Evolutionary conservation across 805 yeast genomes (phyloP).

Genomic region (Candida vaughaniae): DNA sequence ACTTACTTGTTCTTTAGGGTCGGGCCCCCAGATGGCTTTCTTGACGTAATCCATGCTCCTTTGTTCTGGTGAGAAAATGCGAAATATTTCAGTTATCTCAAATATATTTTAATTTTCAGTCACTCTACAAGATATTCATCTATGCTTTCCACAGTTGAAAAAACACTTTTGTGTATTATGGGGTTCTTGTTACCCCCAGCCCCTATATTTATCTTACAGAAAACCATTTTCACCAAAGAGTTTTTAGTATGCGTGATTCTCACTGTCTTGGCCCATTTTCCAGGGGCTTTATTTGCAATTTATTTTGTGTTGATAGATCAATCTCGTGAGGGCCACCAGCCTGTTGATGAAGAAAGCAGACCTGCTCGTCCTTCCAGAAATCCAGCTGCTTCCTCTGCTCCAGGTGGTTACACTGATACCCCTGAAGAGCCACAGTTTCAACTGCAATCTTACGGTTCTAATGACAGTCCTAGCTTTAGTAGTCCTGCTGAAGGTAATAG

Average conservation of each 20-base stretch:
- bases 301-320: conserved; percentile 25
- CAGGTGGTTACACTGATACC: neutral
- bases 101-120: no score
- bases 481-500: conserved; percentile 4
- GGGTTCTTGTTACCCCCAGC: conserved; percentile 39
- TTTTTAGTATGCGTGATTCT: conserved; percentile 30
- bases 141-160: conserved; percentile 16
- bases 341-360: conserved; percentile 21
- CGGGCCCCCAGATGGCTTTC: conserved; percentile 94
- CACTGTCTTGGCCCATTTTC: conserved; percentile 32
- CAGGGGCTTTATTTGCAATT: conserved; percentile 32
- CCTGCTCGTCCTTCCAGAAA: neutral
- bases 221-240: conserved; percentile 33
- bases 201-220: conserved; percentile 32
- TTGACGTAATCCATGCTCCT: conserved; percentile 78
- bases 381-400: neutral
- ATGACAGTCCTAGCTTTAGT: neutral
- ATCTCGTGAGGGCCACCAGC: conserved; percentile 15
- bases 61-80: no score
- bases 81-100: no score
- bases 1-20: conserved; percentile 81
- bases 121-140: no score
- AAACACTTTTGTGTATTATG: conserved; percentile 25
- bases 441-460: neutral
- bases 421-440: neutral